Conservation (phyloP, 306 rosid genomes). For the Chamaecrista fasciculata region DNA sequence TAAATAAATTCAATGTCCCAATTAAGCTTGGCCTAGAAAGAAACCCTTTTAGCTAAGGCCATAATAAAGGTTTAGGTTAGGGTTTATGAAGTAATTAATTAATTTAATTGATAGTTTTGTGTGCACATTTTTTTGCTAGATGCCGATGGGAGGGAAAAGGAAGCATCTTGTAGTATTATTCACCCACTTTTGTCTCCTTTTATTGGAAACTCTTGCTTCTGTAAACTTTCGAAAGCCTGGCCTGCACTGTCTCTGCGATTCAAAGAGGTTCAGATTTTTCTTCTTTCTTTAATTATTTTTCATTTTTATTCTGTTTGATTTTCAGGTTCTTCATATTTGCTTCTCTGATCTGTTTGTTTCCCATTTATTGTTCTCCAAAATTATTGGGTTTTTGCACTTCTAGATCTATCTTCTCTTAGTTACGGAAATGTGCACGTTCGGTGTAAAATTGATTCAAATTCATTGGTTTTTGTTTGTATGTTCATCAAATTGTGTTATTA, state of each 20-base stretch:
- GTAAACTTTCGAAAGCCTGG: neutral
- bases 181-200: neutral
- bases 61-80: neutral
- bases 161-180: neutral
- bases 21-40: too few species aligned
- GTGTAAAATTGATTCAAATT: neutral
- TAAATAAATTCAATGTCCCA: too few species aligned
- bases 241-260: constrained; percentile 7
- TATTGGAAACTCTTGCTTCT: neutral
- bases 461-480: neutral
- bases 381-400: neutral
- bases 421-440: constrained; percentile 4
- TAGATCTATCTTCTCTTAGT: neutral
- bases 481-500: neutral
- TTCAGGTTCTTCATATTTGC: neutral
- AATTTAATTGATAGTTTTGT: neutral
- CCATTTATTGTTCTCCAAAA: neutral
- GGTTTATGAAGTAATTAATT: neutral
- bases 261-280: neutral
- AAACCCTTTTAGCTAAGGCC: too few species aligned
- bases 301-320: neutral
- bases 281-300: neutral
- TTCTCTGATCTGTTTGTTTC: neutral
- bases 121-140: neutral
- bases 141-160: neutral